Conservation (phyloP, 2,329 filamentous ascomycete species). For the Huntiella bhutanensis region DNA sequence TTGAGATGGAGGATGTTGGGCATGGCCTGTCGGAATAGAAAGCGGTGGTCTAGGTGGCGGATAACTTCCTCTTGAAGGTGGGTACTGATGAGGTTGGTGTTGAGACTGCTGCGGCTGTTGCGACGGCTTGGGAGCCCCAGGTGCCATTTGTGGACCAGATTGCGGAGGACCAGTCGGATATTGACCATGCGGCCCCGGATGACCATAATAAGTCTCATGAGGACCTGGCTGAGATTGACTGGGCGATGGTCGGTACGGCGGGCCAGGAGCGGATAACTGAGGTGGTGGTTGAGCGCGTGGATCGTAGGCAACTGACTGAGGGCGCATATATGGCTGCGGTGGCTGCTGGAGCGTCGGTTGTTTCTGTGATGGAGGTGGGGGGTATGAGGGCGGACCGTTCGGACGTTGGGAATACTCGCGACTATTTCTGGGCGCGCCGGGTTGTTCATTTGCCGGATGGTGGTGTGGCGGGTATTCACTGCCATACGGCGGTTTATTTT, state of each 20-base stretch:
- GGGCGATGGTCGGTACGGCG: not conserved
- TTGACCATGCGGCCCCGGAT: not conserved
- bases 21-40: slow-evolving; percentile 22
- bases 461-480: slow-evolving; percentile 29
- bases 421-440: slow-evolving; percentile 26
- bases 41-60: slow-evolving; percentile 30
- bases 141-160: slow-evolving; percentile 14
- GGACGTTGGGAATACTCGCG: slow-evolving; percentile 24
- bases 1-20: slow-evolving; percentile 8
- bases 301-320: not conserved
- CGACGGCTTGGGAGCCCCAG: slow-evolving; percentile 11
- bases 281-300: slow-evolving; percentile 2
- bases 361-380: slow-evolving; percentile 14
- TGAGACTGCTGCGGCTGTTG: slow-evolving; percentile 18
- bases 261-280: not conserved
- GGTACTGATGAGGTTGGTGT: slow-evolving; percentile 26
- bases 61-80: slow-evolving; percentile 22
- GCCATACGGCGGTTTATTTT: slow-evolving; percentile 21
- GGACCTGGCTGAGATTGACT: not conserved
- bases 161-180: slow-evolving; percentile 13
- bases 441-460: not conserved
- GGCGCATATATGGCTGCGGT: slow-evolving; percentile 8
- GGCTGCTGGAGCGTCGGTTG: not conserved
- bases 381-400: slow-evolving; percentile 1
- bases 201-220: not conserved